phyloP scores from a whole-genome alignment of 2,329 filamentous ascomycete genomes.

The Pseudogymnoascus sp. region DNA sequence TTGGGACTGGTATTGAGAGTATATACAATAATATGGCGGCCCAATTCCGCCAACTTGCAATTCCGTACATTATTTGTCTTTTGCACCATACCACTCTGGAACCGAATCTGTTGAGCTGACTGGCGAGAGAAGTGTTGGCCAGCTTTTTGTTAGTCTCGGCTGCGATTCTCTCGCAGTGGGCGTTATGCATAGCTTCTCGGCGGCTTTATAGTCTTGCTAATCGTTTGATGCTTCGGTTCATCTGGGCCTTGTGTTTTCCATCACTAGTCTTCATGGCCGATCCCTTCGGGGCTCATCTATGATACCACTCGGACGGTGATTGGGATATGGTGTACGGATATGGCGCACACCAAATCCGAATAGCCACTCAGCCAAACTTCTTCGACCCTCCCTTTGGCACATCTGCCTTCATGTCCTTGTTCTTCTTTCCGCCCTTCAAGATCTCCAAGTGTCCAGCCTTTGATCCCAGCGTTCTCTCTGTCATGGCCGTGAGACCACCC shows the following conservation, averaged over 20 bases:
- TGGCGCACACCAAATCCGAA: conserved; percentile 2
- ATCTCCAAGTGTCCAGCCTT: conserved; percentile 64
- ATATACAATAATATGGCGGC: not conserved
- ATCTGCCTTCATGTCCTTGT: conserved; percentile 32
- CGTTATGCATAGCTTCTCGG: not conserved
- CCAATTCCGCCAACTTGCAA: not conserved
- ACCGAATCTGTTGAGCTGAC: not conserved
- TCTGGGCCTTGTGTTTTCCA: not conserved
- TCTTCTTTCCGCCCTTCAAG: conserved; percentile 57
- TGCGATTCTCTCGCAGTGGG: not conserved
- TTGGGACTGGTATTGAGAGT: not conserved
- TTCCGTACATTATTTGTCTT: not conserved
- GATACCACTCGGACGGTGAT: not conserved
- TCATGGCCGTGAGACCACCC: conserved; percentile 52
- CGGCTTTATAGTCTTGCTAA: not conserved
- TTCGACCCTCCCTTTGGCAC: conserved; percentile 26
- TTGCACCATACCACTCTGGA: not conserved
- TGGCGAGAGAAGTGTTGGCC: not conserved
- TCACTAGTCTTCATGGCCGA: not conserved
- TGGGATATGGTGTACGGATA: not conserved
- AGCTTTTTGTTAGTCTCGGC: not conserved
- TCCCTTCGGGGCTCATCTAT: not conserved
- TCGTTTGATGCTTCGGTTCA: not conserved
- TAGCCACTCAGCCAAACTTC: conserved; percentile 25
- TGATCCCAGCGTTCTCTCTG: conserved; percentile 57